phyloP scores from a whole-genome alignment of 2,329 filamentous ascomycete species.

The Pseudopithomyces maydicus region DNA sequence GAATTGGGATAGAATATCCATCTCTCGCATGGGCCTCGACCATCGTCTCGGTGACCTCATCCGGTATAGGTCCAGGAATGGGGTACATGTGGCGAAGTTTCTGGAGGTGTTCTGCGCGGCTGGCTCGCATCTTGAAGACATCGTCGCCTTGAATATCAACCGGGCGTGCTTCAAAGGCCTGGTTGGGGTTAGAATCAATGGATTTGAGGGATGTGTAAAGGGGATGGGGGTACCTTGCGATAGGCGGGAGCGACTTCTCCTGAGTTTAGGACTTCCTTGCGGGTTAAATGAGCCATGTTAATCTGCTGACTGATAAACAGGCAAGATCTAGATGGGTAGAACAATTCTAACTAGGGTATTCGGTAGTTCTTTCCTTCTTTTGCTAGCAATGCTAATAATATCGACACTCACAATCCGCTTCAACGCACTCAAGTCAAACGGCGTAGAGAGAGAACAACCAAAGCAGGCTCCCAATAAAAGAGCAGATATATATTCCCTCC shows the following conservation, averaged over 20 bases:
- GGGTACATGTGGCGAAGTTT: constrained; percentile 36
- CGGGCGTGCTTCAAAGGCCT: constrained; percentile 34
- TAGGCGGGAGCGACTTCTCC: constrained; percentile 25
- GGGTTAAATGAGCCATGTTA: constrained; percentile 34
- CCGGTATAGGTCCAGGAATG: constrained; percentile 36
- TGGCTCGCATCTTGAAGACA: constrained; percentile 23
- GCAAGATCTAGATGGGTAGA: too few relatives aligned
- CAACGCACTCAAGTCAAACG: too few relatives aligned
- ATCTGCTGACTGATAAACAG: not conserved
- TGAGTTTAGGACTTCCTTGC: constrained; percentile 29
- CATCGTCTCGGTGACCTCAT: constrained; percentile 33
- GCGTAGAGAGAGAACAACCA: too few relatives aligned
- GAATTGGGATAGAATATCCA: constrained; percentile 28
- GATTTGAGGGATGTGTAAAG: not conserved
- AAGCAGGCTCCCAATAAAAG: too few relatives aligned
- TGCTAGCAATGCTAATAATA: too few relatives aligned
- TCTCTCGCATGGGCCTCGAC: constrained; percentile 32
- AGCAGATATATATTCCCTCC: too few relatives aligned
- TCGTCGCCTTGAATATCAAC: constrained; percentile 20
- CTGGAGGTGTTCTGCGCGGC: constrained; percentile 33
- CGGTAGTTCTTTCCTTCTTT: too few relatives aligned
- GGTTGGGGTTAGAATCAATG: not conserved
- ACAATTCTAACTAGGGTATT: too few relatives aligned
- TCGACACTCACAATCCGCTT: too few relatives aligned
- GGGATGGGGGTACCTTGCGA: constrained; percentile 19